phyloP scores from a whole-genome alignment of 192 early-diverging fungal species.

The Backusella tarrabulga region DNA sequence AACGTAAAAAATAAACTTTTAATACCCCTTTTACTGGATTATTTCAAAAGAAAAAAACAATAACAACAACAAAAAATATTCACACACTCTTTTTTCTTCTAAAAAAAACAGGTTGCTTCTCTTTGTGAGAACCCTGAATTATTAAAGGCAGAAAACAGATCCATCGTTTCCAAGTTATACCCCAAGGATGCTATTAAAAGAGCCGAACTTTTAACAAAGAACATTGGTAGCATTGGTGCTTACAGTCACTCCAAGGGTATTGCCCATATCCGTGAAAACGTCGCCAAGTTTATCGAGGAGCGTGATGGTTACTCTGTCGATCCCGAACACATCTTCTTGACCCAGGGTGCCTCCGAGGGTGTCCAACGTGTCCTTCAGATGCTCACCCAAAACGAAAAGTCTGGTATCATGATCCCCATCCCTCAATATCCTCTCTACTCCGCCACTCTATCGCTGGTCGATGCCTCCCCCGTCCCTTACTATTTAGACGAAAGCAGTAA shows the following conservation, averaged over 20 bases:
- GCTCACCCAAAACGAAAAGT: slow-evolving; percentile 69
- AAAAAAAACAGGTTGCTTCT: slow-evolving; percentile 65
- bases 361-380: slow-evolving; percentile 91
- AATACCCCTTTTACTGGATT: neutral
- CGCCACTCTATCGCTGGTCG: slow-evolving; percentile 82
- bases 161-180: slow-evolving; percentile 57
- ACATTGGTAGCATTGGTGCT: slow-evolving; percentile 79
- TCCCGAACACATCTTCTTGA: slow-evolving; percentile 87
- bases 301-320: slow-evolving; percentile 90
- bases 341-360: slow-evolving; percentile 90
- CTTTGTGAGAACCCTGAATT: slow-evolving; percentile 89
- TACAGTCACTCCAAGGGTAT: slow-evolving; percentile 97
- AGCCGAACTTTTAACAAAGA: slow-evolving; percentile 70
- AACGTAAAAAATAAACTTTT: neutral
- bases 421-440: slow-evolving; percentile 99
- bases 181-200: slow-evolving; percentile 84
- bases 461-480: slow-evolving; percentile 90
- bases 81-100: neutral
- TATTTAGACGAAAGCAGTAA: slow-evolving; percentile 84
- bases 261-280: slow-evolving; percentile 74
- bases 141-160: slow-evolving; percentile 60
- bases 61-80: neutral
- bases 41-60: slow-evolving; percentile 1
- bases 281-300: slow-evolving; percentile 85
- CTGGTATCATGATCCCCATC: slow-evolving; percentile 98